Base-by-base conservation (phyloP, 2,329 filamentous ascomycete genomes). In the Botrytis cinerea region DNA sequence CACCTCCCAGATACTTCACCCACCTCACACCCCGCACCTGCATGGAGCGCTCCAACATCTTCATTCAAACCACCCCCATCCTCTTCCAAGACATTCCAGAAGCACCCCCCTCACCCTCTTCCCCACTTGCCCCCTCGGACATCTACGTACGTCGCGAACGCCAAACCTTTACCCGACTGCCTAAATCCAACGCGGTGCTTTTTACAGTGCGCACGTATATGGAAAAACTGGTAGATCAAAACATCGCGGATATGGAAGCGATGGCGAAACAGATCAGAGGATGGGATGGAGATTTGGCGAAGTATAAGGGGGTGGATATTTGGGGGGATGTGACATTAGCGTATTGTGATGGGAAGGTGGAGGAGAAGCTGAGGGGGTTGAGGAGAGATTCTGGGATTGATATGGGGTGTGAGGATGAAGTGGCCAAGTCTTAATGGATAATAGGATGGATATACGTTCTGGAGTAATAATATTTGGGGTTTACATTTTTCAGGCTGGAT, bases 131-230 rank as follows among this genome's bases (percentile, higher is more conserved):
- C 14, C 14, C 79, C 0, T 32, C 82, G 0, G 81, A 85, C 43
- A 82, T 87, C 32, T 79, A 85, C 68, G 81, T 88, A 59, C 83
- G 86, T 7, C 82, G 83, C 32, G 86, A 87, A 76, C 80, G 84
- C 25, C 86, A 87, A 75, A 86, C 84, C 0, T 88, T 88, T 75
- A 83, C 82, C 8, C 80, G 83, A 1, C 77, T 88, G 12, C 83
- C 83, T 2, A 81, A 81, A 2, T 83, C 82, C 0, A 81, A 81
- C 0, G 83, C 85, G 0, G 82, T 88, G 1, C 80, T 87, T 6
- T 86, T 87, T 75, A 84, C 84, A 0, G 85, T 87, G 14, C 84
- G 84, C 74, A 87, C 86, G 0, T 83, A 82, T 14, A 78, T 87
- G 66, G 82, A 83, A 4, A 80, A 80, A 0, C 75, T 86, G 9